phyloP scores from a whole-genome alignment of 208 protist species.

The Spongospora subterranea region DNA sequence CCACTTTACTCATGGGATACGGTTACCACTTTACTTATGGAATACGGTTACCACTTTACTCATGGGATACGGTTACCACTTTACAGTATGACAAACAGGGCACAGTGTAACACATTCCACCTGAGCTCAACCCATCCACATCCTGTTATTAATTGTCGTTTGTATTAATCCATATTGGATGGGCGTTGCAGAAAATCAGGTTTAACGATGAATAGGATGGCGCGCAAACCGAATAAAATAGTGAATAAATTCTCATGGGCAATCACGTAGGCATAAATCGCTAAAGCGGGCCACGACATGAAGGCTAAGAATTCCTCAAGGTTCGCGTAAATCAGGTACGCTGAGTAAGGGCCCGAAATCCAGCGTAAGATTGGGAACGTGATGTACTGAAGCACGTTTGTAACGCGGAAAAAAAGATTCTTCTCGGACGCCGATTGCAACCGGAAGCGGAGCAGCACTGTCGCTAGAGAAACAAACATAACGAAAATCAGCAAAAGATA shows the following conservation, averaged over 20 bases:
- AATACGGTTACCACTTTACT: too few species aligned
- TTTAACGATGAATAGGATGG: not conserved
- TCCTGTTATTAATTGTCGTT: too few species aligned
- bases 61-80: too few species aligned
- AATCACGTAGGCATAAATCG: not conserved
- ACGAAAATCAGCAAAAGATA: too few species aligned
- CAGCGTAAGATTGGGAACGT: slow-evolving; percentile 28
- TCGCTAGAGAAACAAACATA: slow-evolving; percentile 1
- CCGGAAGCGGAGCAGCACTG: not conserved
- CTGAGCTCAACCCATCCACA: too few species aligned
- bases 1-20: too few species aligned
- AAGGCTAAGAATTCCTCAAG: not conserved
- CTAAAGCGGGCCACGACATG: not conserved
- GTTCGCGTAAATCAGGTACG: not conserved
- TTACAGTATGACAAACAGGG: too few species aligned
- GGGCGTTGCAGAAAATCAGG: not conserved
- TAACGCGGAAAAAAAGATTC: slow-evolving; percentile 3
- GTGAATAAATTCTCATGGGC: slow-evolving; percentile 12
- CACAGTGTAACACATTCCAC: too few species aligned
- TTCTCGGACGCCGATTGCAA: slow-evolving; percentile 14
- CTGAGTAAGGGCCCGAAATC: not conserved
- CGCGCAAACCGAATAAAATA: not conserved
- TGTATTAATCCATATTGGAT: not conserved
- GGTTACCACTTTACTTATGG: too few species aligned
- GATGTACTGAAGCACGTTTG: slow-evolving; percentile 25